A percentile compares a stretch with the other conserved stretches of the same genome.
These are phyloP conservation scores for Bipolaris victoriae DNA, from an alignment of 2,329 filamentous ascomycete species.

Conservation along the genomic window DNA sequence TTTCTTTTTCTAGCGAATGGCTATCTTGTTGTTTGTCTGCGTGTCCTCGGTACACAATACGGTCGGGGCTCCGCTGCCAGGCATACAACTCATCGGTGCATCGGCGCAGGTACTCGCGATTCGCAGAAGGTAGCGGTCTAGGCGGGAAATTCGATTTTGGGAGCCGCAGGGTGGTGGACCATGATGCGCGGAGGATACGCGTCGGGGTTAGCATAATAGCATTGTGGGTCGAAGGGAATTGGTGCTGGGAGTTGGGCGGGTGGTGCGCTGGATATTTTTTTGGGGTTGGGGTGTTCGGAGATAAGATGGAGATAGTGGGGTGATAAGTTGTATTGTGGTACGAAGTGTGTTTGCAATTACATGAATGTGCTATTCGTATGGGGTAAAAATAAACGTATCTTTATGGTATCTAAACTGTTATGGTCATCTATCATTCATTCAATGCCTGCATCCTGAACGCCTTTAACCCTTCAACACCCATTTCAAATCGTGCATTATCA, in stretches of 20 bases:
- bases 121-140: conserved; percentile 46
- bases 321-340: neutral
- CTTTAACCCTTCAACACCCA: neutral
- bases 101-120: conserved; percentile 66
- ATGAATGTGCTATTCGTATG: neutral
- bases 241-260: conserved; percentile 7
- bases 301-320: conserved; percentile 12
- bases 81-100: conserved; percentile 87
- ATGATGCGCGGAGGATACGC: conserved; percentile 49
- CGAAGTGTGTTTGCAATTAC: too few relatives aligned
- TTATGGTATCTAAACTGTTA: neutral
- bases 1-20: neutral
- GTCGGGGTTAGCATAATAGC: conserved; percentile 49
- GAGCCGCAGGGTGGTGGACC: conserved; percentile 55
- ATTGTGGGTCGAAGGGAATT: conserved; percentile 33
- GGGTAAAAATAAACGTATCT: neutral
- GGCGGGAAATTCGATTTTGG: conserved; percentile 58
- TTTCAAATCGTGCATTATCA: conserved; percentile 51
- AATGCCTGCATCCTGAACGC: neutral
- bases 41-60: conserved; percentile 51
- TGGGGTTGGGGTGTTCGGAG: conserved; percentile 11
- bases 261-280: conserved; percentile 21
- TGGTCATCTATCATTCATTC: neutral
- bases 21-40: conserved; percentile 1
- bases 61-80: conserved; percentile 71